phyloP scores from a whole-genome alignment of 148 eudicot genomes.

The Chenopodium suecicum region DNA sequence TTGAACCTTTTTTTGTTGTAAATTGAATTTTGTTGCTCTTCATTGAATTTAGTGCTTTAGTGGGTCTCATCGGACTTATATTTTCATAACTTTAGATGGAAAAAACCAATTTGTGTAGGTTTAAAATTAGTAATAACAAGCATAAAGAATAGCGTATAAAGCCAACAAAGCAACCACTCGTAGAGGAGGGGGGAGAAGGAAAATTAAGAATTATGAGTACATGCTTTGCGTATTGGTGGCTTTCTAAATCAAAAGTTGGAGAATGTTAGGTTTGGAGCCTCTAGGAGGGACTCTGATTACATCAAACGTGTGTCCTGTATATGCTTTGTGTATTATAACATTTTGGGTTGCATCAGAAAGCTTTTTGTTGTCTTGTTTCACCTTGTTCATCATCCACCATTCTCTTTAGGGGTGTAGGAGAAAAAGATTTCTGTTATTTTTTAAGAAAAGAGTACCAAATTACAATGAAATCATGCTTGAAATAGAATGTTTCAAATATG shows the following conservation, averaged over 20 bases:
- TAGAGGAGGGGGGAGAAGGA: neutral
- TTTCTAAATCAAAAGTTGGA: neutral
- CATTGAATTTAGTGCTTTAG: no score
- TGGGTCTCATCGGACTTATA: no score
- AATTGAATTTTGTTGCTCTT: no score
- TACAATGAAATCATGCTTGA: neutral
- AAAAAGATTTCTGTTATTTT: neutral
- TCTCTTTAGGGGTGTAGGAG: neutral
- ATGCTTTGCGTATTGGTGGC: neutral
- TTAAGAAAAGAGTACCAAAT: neutral
- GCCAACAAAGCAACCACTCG: neutral
- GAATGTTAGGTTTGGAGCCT: neutral
- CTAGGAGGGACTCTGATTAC: conserved; percentile 6
- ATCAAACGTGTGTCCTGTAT: conserved; percentile 9
- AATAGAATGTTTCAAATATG: neutral
- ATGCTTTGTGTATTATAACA: neutral
- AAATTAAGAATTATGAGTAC: neutral
- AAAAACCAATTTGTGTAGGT: neutral
- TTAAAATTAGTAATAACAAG: neutral
- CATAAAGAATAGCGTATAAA: neutral
- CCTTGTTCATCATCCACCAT: neutral
- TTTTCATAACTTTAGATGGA: neutral
- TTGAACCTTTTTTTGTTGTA: no score
- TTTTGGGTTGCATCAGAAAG: neutral
- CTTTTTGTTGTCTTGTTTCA: neutral